Evolutionary conservation across 345 rosid species (phyloP).

Genomic region (Gossypium longicalyx): DNA sequence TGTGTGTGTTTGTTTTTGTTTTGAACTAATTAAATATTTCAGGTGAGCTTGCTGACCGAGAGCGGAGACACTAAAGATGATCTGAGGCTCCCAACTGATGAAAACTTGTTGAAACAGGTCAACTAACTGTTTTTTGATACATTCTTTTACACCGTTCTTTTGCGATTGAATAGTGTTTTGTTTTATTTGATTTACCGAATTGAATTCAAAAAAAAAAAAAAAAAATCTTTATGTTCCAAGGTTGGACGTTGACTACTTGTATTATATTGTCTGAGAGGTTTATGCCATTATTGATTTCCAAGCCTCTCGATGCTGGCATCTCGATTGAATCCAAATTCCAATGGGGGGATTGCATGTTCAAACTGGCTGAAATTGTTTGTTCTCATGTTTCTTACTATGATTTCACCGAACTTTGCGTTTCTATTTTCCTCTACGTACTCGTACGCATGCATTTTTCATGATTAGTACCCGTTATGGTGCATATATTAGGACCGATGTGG

Average conservation of each 20-base stretch:
- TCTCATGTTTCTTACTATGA: not conserved
- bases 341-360: not conserved
- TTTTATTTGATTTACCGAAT: not conserved
- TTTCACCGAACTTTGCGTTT: not conserved
- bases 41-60: conserved; percentile 39
- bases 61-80: conserved; percentile 40
- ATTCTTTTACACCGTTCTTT: not conserved
- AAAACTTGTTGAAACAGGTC: conserved; percentile 29
- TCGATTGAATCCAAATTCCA: not conserved
- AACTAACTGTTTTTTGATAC: not conserved
- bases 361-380: not conserved
- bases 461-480: not conserved
- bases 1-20: not conserved
- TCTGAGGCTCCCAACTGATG: conserved; percentile 44
- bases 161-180: not conserved
- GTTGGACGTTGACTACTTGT: not conserved
- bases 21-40: not conserved
- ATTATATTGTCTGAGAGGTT: not conserved
- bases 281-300: not conserved
- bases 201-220: not conserved
- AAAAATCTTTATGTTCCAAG: not conserved
- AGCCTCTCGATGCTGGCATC: not conserved
- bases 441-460: not conserved
- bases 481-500: too few species aligned
- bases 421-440: not conserved